phyloP scores from a whole-genome alignment of 2,329 filamentous ascomycete genomes.

The Cladobotryum mycophilum region DNA sequence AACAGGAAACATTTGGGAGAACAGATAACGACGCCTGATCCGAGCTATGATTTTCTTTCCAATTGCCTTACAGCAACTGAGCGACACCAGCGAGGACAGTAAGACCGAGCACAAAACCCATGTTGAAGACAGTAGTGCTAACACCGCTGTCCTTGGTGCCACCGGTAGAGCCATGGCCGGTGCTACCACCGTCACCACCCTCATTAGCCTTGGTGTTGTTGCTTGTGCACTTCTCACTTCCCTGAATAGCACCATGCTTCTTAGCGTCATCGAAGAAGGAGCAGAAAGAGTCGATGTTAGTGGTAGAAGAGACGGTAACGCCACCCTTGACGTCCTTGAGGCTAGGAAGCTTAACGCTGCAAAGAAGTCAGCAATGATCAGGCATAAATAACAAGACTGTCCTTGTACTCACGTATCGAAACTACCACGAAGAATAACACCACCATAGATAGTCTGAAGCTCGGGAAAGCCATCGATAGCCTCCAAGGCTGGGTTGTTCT shows the following conservation, averaged over 20 bases:
- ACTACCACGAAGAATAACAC: slow-evolving; percentile 77
- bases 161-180: slow-evolving; percentile 22
- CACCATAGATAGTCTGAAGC: slow-evolving; percentile 67
- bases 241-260: slow-evolving; percentile 35
- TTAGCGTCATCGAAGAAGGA: slow-evolving; percentile 42
- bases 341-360: slow-evolving; percentile 64
- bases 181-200: slow-evolving; percentile 28
- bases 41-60: slow-evolving; percentile 22
- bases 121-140: slow-evolving; percentile 41
- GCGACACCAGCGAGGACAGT: slow-evolving; percentile 41
- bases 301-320: slow-evolving; percentile 63
- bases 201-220: slow-evolving; percentile 48
- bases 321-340: slow-evolving; percentile 64
- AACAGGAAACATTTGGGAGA: slow-evolving; percentile 26
- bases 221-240: slow-evolving; percentile 42
- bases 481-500: slow-evolving; percentile 77
- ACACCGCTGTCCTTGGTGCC: slow-evolving; percentile 13
- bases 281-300: slow-evolving; percentile 51
- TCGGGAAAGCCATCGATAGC: slow-evolving; percentile 60
- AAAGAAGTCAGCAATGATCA: background rate
- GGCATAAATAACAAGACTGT: background rate
- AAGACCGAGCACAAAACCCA: slow-evolving; percentile 37
- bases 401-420: slow-evolving; percentile 71
- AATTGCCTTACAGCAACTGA: slow-evolving; percentile 43
- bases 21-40: slow-evolving; percentile 32